A percentile compares a stretch with the other conserved stretches of the same genome.
These are phyloP conservation scores for Cnidoscolus chayamansa DNA, from an alignment of 441 rosid species.

Conservation along the genomic window DNA sequence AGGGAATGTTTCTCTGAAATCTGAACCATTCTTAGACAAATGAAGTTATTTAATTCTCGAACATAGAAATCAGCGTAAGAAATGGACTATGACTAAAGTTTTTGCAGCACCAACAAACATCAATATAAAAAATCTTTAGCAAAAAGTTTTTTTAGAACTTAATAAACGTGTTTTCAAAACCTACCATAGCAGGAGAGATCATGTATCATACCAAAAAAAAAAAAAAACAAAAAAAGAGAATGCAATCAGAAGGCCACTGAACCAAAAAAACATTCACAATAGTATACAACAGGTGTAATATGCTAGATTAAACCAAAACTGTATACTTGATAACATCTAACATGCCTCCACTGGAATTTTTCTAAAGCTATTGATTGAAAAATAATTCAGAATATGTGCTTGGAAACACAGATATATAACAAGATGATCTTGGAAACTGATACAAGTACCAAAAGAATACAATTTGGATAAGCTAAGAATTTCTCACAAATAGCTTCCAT, in stretches of 20 bases:
- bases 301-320: not conserved
- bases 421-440: no score
- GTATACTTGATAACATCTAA: not conserved
- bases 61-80: not conserved
- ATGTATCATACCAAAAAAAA: not conserved
- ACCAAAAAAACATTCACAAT: not conserved
- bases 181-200: not conserved
- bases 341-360: not conserved
- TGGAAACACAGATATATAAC: no score
- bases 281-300: not conserved
- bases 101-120: not conserved
- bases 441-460: no score
- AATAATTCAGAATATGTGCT: not conserved
- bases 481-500: not conserved
- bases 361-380: no score
- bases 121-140: no score
- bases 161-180: not conserved
- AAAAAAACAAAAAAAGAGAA: no score
- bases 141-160: no score
- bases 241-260: not conserved
- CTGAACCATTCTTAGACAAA: constrained; percentile 6
- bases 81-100: not conserved
- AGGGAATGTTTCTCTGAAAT: constrained; percentile 11
- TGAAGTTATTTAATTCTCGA: not conserved
- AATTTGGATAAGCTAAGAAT: no score